These are phyloP conservation scores for Crotalaria pallida DNA, from an alignment of 306 rosid species.

Conservation along the genomic window DNA sequence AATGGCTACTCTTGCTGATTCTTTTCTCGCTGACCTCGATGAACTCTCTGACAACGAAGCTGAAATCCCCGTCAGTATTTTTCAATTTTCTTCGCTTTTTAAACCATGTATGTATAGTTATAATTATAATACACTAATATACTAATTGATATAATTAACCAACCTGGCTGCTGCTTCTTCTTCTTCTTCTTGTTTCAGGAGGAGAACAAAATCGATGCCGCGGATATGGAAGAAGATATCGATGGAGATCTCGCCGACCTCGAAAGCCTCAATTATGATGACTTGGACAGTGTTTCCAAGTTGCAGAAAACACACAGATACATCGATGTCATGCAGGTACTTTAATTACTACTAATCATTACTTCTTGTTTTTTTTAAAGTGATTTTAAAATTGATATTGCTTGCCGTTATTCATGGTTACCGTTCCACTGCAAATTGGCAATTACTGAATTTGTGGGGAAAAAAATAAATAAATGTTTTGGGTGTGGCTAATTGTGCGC, in stretches of 20 bases:
- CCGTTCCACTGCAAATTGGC: background rate
- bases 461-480: no score
- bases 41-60: conserved; percentile 93
- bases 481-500: no score
- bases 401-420: no score
- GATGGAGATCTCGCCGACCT: conserved; percentile 85
- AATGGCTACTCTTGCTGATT: conserved; percentile 96
- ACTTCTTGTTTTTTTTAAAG: no score
- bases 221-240: conserved; percentile 86
- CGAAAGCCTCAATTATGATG: no score
- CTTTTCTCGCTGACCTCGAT: conserved; percentile 96
- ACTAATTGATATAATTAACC: no score
- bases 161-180: no score
- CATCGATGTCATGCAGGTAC: conserved; percentile 77
- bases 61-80: conserved; percentile 48
- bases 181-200: conserved; percentile 39
- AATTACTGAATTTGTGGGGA: background rate
- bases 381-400: background rate
- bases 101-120: no score
- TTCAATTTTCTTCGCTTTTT: no score
- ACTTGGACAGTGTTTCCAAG: conserved; percentile 93
- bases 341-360: background rate
- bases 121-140: no score
- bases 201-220: conserved; percentile 53
- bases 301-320: conserved; percentile 83